Base-by-base conservation (phyloP, 1,284 basidiomycete species). In the Naganishia sp. region DNA sequence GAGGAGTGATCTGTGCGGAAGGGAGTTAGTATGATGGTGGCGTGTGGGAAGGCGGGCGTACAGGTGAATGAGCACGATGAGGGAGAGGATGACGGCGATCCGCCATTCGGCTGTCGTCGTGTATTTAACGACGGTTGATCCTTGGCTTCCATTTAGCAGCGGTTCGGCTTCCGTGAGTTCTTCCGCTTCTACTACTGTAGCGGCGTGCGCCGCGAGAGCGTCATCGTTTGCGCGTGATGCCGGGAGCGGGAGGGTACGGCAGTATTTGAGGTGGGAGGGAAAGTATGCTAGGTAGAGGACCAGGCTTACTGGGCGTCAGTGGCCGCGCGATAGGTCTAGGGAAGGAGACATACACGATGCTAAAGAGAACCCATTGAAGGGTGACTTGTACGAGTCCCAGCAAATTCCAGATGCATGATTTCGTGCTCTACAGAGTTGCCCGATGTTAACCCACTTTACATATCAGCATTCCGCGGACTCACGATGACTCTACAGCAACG, bases 231-330 rank as follows among this genome's bases (percentile, higher is more conserved):
- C 43, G 23, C 51, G 43, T 21, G 65, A 51, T 15, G 54, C 56
- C 41, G 65, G 56, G 17, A 67, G n/a, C 17, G 73, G 73, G 28
- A 75, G 46, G 79, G 80, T 69, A 78, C 82, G 69, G 52, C 75
- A 72, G 75, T 88, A 91, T 76, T 93, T 92, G 71, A 89, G 85
- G 71, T 90, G 86, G 13, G 83, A 79, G 0, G 94, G 94, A 75
- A 93, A 99, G 83, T 94, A 99, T 52, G 90, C 81, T 79, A 99
- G 88, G 81, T 91, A 99, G 3, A 98, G 85, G 1, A 94, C 84
- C 67, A 96, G 83, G 54, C 93, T 96, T 1, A 53, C 3, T 57
- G 42, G 68, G 68, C 6, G 60, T 53, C 53, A 46, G 32, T 41
- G 25, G 21, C 39, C 25, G 6, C 23, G 46, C 7, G 28, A 21